Evolutionary conservation across 2,329 filamentous ascomycete species (phyloP), one percentile per base, ranked within the genome.

Genomic region (Aureobasidium mangrovei): DNA sequence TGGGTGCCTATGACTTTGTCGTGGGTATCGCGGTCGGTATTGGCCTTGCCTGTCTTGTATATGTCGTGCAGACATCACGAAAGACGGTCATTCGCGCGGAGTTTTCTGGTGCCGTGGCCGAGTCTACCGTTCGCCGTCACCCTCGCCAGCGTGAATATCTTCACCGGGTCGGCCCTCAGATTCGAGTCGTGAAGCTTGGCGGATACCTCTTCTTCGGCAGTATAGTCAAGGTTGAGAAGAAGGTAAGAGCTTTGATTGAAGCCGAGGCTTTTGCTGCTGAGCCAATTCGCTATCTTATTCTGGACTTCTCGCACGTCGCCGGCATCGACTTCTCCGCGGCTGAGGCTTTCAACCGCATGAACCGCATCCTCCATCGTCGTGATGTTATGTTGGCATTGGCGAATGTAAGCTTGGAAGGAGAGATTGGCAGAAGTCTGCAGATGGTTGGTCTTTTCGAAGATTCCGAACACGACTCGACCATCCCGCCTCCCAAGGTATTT

Each of bases 171-270:
- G 91, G 91, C 3, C 80, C 82, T 32, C 93, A 98, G 67, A 93
- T 94, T 33, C 86, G 88, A 56, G 84, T 97, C 47, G 86, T 95
- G 64, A 97, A 97, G 69, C 78, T 98, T 12, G 85, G 87, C 0
- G 91, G 93, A 0, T 97, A 91, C 65, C 80, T 98, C n/a, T 98
- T 98, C 75, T 98, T 98, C 62, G 93, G 93, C 12, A 97, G 91
- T 2, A 95, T 98, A 60, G 91, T 96, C 52, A 89, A 88, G 45
- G 91, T 98, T 0, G 93, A 98, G 69, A 86, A 88, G 59, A 86
- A 86, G 59, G 91, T 97, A 58, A 82, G 91, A 26, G 82, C 78
- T 3, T 73, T 97, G 32, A 84, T 97, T 44, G 84, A 91, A 29
- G 89, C 95, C 31, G 84, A 91, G 58, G 80, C 83, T 2, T 97